Evolutionary conservation across 1,284 basidiomycete species (phyloP).

Genomic region (Ganoderma lucidum): DNA sequence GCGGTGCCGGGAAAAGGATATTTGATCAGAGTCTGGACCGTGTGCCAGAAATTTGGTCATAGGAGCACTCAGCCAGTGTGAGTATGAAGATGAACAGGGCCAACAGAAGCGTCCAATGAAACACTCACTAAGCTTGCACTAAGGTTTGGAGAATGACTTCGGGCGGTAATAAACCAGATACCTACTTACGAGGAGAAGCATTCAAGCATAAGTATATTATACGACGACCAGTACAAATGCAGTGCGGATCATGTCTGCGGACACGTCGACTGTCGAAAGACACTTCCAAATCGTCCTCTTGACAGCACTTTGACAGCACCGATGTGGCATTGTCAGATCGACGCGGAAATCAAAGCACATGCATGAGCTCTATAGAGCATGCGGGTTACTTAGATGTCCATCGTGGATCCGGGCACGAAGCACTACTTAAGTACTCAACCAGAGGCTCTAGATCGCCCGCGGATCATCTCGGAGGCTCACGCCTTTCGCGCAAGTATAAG

Average conservation of each 20-base stretch:
- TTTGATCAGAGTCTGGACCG: background rate
- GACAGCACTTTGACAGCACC: constrained; percentile 1
- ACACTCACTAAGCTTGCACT: constrained; percentile 5
- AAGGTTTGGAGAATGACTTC: background rate
- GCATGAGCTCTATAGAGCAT: background rate
- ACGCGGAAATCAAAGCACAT: background rate
- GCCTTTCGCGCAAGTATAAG: constrained; percentile 58
- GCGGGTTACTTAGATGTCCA: background rate
- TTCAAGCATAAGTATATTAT: background rate
- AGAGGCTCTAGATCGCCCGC: constrained; percentile 1
- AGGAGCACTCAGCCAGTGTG: background rate
- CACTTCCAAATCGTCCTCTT: background rate
- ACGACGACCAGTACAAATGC: background rate
- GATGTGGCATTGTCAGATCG: background rate
- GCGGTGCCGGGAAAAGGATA: background rate
- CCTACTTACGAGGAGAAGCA: background rate
- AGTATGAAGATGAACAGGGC: background rate
- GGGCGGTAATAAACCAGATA: background rate
- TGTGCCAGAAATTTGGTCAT: background rate
- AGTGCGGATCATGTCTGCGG: background rate
- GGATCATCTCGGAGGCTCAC: constrained; percentile 16
- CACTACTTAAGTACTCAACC: background rate
- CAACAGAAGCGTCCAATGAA: background rate
- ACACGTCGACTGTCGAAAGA: too few relatives aligned
- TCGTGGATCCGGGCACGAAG: background rate